Conservation (phyloP, 352 stramenopile species). For the Phytophthora tubulina region DNA sequence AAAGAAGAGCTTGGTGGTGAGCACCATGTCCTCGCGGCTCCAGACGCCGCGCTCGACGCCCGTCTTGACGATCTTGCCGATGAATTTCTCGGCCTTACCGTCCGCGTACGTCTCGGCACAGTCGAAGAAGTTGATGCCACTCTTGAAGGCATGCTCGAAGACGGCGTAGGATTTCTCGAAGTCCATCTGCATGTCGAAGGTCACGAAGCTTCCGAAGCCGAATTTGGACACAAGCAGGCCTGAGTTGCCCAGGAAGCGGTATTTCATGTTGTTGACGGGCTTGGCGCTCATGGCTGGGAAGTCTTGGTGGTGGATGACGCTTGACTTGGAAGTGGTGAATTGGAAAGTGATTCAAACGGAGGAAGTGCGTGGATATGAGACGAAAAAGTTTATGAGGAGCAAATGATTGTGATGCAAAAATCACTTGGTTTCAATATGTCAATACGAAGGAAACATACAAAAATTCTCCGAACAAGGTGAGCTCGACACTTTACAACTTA, state of each 20-base stretch:
- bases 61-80: constrained; percentile 57
- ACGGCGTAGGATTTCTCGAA: constrained; percentile 43
- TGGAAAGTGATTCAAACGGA: constrained; percentile 15
- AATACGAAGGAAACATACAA: neutral
- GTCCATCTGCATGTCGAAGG: constrained; percentile 46
- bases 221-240: constrained; percentile 53
- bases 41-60: constrained; percentile 43
- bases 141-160: constrained; percentile 42
- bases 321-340: constrained; percentile 16
- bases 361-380: neutral
- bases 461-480: constrained; percentile 9
- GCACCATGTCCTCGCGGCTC: constrained; percentile 55
- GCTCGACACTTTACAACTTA: neutral
- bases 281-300: constrained; percentile 14
- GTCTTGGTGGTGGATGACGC: neutral
- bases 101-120: constrained; percentile 53
- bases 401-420: constrained; percentile 14
- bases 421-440: constrained; percentile 3
- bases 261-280: constrained; percentile 44
- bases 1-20: constrained; percentile 68
- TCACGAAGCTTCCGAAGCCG: constrained; percentile 50
- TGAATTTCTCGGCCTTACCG: constrained; percentile 47
- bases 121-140: constrained; percentile 67
- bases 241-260: constrained; percentile 51
- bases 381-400: constrained; percentile 14